Evolutionary conservation across 352 stramenopile species (phyloP), one percentile per base, ranked within the genome.

Genomic region (Phytophthora quininea): DNA sequence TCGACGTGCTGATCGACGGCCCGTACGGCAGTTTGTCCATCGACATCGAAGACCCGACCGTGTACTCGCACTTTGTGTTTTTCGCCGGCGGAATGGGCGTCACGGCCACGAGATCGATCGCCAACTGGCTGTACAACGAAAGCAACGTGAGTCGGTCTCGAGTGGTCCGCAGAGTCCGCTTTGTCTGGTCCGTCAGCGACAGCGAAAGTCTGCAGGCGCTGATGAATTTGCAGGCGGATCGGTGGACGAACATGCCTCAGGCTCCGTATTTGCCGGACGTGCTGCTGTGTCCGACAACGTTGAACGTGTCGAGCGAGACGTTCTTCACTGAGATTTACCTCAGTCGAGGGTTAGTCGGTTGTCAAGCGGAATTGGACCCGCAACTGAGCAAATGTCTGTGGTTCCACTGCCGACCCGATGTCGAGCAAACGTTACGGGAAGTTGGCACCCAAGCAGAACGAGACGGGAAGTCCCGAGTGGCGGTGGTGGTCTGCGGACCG

Each of bases 41-140:
- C 51, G 74, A 88, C 29, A 66, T 88, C 27, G 66, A 81, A 11
- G 49, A 71, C 48, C 19, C 35, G 3, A 30, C 29, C 0, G 64
- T 37, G 12, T 90, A 86, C 55, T 82, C 76, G 8, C 76, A 88
- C 53, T 62, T 86, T 10, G 61, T 76, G 5, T 54, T 88, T 42
- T 60, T 88, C 38, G 68, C 65, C 46, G 79, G 74, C 10, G 76
- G 67, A 31, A 79, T 86, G 47, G 79, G 76, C 2, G 45, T 82
- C 30, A 76, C 79, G 0, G 65, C 76, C 0, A 74, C 85, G 60
- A 56, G 71, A 2, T 69, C 67, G 12, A 49, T 85, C 4, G 51
- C 62, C 2, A 88, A 88, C 58, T 64, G 69, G 29, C 46, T 82
- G 0, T 45, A 74, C 60, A 62, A 72, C 32, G 57, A 73, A 11